phyloP scores from a whole-genome alignment of 1,139 yeast species.

The Pneumocystis murina region DNA sequence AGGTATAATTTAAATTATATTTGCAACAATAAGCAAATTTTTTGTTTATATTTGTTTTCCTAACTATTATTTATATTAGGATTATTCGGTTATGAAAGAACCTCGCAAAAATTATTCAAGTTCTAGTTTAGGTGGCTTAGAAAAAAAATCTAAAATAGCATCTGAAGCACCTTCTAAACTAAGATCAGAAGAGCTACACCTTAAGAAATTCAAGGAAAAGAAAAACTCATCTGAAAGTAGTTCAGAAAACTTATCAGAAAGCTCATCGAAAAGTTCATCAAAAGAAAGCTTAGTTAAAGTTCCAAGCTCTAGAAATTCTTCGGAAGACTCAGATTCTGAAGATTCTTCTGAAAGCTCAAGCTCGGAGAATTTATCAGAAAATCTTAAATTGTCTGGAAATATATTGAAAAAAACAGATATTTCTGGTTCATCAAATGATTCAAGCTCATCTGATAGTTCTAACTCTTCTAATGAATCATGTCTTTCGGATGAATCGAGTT shows the following conservation, averaged over 20 bases:
- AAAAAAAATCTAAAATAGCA: not conserved
- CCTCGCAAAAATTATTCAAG: not conserved
- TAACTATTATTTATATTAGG: not conserved
- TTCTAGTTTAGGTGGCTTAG: not conserved
- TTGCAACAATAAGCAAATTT: not conserved
- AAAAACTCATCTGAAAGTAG: not conserved
- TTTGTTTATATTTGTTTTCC: not conserved
- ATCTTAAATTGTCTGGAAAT: not conserved
- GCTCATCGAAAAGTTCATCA: not conserved
- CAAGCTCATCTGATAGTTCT: not conserved
- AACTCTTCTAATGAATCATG: not conserved
- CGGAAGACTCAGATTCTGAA: not conserved
- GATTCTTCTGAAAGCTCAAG: not conserved
- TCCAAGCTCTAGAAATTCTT: not conserved
- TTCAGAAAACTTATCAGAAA: not conserved
- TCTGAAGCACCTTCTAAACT: not conserved
- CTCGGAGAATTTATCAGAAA: not conserved
- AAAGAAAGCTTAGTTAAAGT: too few relatives aligned
- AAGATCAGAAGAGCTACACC: too few relatives aligned
- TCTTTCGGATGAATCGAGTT: not conserved
- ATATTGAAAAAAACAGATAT: not conserved
- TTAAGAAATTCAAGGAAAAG: not conserved
- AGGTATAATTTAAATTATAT: not conserved
- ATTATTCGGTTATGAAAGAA: not conserved
- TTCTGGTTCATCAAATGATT: conserved; percentile 7